Percentiles rank a stretch among this genome's conserved stretches.
Evolutionary conservation across 2,329 filamentous ascomycete genomes (phyloP).

Genomic region (Diaporthe sp.): DNA sequence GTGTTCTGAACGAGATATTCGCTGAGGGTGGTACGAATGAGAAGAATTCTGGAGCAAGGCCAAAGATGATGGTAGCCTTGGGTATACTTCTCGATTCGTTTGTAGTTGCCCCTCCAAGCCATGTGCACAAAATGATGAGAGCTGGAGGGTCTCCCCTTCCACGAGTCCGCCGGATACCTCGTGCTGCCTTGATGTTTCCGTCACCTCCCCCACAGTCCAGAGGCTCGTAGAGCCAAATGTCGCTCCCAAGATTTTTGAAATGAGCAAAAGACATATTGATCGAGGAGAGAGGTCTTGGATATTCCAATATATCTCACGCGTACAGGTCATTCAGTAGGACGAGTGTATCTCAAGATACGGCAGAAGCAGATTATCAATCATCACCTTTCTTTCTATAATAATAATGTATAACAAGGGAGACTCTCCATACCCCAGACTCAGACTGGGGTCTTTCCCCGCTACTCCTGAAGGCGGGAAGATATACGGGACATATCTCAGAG

Average conservation of each 20-base stretch:
- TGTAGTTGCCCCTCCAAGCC: constrained; percentile 32
- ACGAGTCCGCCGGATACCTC: neutral
- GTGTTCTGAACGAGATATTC: constrained; percentile 22
- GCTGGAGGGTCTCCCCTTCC: neutral
- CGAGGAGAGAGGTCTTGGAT: neutral
- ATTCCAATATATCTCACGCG: neutral
- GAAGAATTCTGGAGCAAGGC: constrained; percentile 29
- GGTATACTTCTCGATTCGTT: constrained; percentile 32
- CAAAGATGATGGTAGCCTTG: constrained; percentile 24
- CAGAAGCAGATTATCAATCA: neutral
- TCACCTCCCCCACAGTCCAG: no score
- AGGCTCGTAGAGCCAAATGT: constrained; percentile 26
- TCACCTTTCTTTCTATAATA: neutral
- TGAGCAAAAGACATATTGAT: constrained; percentile 7
- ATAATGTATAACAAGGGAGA: constrained; percentile 2
- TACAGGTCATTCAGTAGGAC: neutral
- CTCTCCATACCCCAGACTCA: neutral
- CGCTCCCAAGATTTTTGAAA: constrained; percentile 18
- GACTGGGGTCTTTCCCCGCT: neutral
- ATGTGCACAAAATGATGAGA: constrained; percentile 33
- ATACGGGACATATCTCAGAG: neutral
- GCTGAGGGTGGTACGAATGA: constrained; percentile 26
- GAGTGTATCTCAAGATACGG: neutral
- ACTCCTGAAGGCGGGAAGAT: neutral
- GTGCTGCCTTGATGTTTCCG: neutral